These are phyloP conservation scores for Termitomyces sp. DNA, from an alignment of 768 basidiomycete genomes.

Conservation along the genomic window DNA sequence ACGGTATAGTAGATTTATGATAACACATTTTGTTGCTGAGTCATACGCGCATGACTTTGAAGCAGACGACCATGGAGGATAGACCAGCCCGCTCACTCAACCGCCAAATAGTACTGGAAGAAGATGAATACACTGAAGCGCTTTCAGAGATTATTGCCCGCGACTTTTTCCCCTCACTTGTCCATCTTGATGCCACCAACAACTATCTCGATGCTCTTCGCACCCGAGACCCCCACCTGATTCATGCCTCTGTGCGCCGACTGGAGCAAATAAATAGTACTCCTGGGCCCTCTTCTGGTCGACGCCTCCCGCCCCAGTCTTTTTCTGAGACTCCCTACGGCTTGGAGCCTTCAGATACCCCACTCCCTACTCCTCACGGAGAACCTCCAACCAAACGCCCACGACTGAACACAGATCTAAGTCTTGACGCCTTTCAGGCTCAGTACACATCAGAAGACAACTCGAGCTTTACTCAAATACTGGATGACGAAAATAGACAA, in stretches of 20 bases:
- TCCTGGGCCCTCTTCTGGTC: constrained; percentile 29
- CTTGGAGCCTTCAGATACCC: constrained; percentile 58
- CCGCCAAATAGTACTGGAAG: constrained; percentile 69
- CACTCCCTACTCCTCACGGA: constrained; percentile 38
- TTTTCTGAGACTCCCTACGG: constrained; percentile 68
- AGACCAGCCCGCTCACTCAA: constrained; percentile 51
- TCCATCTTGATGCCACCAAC: constrained; percentile 85
- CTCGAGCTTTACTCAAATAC: constrained; percentile 89
- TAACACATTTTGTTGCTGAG: constrained; percentile 2
- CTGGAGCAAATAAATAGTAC: constrained; percentile 59
- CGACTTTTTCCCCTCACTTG: constrained; percentile 95
- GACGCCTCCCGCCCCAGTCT: constrained; percentile 27
- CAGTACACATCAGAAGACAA: constrained; percentile 97
- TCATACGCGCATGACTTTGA: neutral
- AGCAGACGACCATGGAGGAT: constrained; percentile 9
- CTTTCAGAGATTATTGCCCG: constrained; percentile 91
- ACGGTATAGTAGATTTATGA: neutral
- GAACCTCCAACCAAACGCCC: constrained; percentile 50
- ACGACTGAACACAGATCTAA: constrained; percentile 55
- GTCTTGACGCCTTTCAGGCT: constrained; percentile 84
- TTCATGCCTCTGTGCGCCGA: constrained; percentile 68
- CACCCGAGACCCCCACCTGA: constrained; percentile 70
- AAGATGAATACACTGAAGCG: constrained; percentile 92
- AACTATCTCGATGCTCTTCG: constrained; percentile 77
- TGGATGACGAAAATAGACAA: constrained; percentile 83